Conservation (phyloP, 176 grass and related monocot species). For the Alloteropsis semialata region DNA sequence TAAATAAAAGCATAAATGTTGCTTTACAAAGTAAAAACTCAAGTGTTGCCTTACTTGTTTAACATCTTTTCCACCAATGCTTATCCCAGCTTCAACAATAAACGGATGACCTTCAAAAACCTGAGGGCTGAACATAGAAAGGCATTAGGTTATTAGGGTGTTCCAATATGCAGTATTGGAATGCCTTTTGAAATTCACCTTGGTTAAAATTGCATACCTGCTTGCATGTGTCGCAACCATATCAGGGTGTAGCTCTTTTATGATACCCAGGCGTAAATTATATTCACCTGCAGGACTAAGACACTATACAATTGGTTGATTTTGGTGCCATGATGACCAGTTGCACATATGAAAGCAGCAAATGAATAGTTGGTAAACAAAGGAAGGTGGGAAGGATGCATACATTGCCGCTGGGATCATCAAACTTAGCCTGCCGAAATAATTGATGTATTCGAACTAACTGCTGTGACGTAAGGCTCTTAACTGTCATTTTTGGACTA, state of each 20-base stretch:
- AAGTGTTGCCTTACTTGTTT: slow-evolving; percentile 62
- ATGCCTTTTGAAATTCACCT: background rate
- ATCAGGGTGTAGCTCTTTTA: slow-evolving; percentile 96
- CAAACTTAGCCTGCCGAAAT: slow-evolving; percentile 97
- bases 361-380: slow-evolving; percentile 9
- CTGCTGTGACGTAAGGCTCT: slow-evolving; percentile 75
- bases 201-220: slow-evolving; percentile 52
- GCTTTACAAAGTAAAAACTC: background rate
- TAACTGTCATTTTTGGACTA: slow-evolving; percentile 65
- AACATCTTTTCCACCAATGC: slow-evolving; percentile 94
- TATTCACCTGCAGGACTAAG: slow-evolving; percentile 98
- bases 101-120: slow-evolving; percentile 99
- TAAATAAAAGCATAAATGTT: background rate
- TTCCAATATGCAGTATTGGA: slow-evolving; percentile 17
- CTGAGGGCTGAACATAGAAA: slow-evolving; percentile 57
- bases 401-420: slow-evolving; percentile 96
- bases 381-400: slow-evolving; percentile 32
- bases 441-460: slow-evolving; percentile 93
- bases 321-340: slow-evolving; percentile 23
- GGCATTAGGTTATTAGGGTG: slow-evolving; percentile 7
- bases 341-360: slow-evolving; percentile 21
- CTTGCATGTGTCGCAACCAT: slow-evolving; percentile 92
- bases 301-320: slow-evolving; percentile 68
- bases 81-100: slow-evolving; percentile 98
- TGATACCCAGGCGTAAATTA: slow-evolving; percentile 95